A percentile compares a stretch with the other conserved stretches of the same genome.
These are phyloP conservation scores for Ustilago hordei DNA, from an alignment of 1,284 basidiomycete genomes.

Conservation along the genomic window DNA sequence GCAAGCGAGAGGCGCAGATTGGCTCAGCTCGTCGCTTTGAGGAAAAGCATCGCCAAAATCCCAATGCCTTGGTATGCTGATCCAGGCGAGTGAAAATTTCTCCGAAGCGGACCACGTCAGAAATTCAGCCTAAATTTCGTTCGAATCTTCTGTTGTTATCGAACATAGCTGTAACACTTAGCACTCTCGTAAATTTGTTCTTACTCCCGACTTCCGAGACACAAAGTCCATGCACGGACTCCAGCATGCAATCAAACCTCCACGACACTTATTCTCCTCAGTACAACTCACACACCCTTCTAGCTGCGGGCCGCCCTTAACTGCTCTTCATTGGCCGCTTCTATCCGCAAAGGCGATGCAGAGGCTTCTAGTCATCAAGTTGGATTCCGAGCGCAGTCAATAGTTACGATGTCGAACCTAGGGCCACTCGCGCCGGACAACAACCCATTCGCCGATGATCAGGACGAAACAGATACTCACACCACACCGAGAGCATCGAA, in stretches of 20 bases:
- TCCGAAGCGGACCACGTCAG: neutral
- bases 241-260: neutral
- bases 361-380: neutral
- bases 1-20: too few species aligned
- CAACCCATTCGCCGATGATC: constrained; percentile 45
- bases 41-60: neutral
- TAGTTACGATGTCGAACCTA: constrained; percentile 25
- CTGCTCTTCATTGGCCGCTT: neutral
- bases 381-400: neutral
- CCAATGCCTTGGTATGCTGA: neutral
- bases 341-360: neutral
- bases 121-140: neutral
- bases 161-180: neutral
- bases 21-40: too few species aligned
- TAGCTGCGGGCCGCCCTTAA: too few species aligned
- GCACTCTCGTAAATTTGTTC: neutral
- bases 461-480: constrained; percentile 3
- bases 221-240: constrained; percentile 2
- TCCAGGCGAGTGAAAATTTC: constrained; percentile 2
- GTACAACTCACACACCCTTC: neutral
- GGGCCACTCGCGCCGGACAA: constrained; percentile 28
- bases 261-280: constrained; percentile 2
- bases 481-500: neutral
- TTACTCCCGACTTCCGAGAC: constrained; percentile 9
- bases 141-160: neutral